Base-by-base conservation (phyloP, 2,329 filamentous ascomycete species). In the Exophiala sp. region DNA sequence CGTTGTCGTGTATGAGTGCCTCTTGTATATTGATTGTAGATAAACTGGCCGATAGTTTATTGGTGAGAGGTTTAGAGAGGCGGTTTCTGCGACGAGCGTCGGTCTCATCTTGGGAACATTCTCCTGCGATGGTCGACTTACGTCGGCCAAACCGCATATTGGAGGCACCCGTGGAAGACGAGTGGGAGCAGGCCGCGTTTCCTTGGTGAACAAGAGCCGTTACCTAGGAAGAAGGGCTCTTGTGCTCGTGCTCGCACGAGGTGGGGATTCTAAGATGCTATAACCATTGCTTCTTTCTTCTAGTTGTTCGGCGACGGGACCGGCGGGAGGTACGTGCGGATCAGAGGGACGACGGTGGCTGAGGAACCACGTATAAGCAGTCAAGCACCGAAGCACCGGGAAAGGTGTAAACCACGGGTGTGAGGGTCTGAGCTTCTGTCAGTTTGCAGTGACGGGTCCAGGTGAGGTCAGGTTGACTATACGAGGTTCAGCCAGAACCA, bases 1-100 rank as follows among this genome's bases (percentile, higher is more conserved):
- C 51, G 19, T 50, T 53, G 29, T 42, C 44, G 38, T 44, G 34
- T 9, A 44, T 11, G 5, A 45, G 16, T 10, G 47, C 42, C 10
- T 50, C 50, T 38, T 44, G 49, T 2, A 57, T 43, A 52, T 37
- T 53, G 22, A 45, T 48, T 18, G 47, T 41, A 11, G 55, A 53
- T 19, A 43, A 21, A 41, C 16, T 50, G 5, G 41, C 48, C 8
- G 45, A 38, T 11, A 49, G 30, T 24, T 52, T 59, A 43, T 53
- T 58, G 19, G 58, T 61, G 3, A 48, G 46, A 23, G 58, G 58
- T 43, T 61, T 61, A 3, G 58, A 61, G 24, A 61, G 30, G n/a
- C 57, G 58, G 21, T 59, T 56, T 39, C 57, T 47, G n/a, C 55
- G 51, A 35, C 52, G 55, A 38, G 51, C 19, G 27, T 58, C 57